Evolutionary conservation across 2,329 filamentous ascomycete species (phyloP), one percentile per base, ranked within the genome.

Genomic region (Venturia carpophila): DNA sequence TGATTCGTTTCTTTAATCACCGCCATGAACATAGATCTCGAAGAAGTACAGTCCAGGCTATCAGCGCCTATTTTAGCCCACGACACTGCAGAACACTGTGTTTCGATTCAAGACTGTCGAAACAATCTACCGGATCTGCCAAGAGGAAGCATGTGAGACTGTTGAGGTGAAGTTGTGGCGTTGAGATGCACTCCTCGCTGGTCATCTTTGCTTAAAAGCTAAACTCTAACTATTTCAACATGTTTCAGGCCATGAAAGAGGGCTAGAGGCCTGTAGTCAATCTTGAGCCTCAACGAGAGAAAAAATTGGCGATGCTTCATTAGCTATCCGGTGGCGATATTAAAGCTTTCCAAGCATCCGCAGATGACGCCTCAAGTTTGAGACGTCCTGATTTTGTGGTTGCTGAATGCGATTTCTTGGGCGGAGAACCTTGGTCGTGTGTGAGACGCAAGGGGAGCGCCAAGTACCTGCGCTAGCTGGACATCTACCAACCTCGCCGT

Each of bases 21-120:
- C 1, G 5, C 10, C n/a, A 15, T 27, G 15, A 27, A 27, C 21
- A 21, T 2, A 27, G 24, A 52, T 15, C 11, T 52, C 11, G 10
- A 52, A 27, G 47, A 10, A 27, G 10, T 52, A 15, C 21, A 30
- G 47, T 27, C 47, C 13, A 5, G 47, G 17, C 1, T 52, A 2
- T 52, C 56, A 34, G n/a, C 56, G 34, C 56, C 30, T 60, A 15
- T 24, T 39, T 39, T 13, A 60, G 39, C 56, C 9, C 56, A 60
- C 56, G 21, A 15, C 56, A 39, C 56, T 60, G 34, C 30, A 60
- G 7, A 60, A 39, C 15, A 60, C 47, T 9, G 21, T 3, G 47
- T 27, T 52, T 52, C 13, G 47, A 52, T 15, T 27, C 47, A 10
- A 27, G 1, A 21, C 10, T 24, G 24, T 11, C 21, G 21, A 21